A percentile compares a stretch with the other conserved stretches of the same genome.
These are phyloP conservation scores for Colletotrichum tabaci DNA, from an alignment of 2,329 filamentous ascomycete species.

Conservation along the genomic window DNA sequence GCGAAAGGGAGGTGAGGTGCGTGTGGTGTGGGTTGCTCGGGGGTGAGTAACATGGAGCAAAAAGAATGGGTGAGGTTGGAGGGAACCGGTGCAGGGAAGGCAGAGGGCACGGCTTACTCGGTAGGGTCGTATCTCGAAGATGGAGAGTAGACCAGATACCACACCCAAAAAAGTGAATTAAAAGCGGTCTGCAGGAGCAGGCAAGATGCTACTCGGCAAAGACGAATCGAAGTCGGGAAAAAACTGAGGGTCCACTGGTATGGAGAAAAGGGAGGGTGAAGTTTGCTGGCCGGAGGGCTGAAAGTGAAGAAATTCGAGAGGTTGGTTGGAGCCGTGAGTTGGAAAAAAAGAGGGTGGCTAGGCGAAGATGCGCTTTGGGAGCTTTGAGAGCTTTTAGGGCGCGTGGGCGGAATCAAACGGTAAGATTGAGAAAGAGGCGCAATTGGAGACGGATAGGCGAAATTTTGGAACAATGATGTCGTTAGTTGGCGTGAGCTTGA, in stretches of 20 bases:
- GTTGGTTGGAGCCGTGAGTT: slow-evolving; percentile 22
- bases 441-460: slow-evolving; percentile 14
- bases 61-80: slow-evolving; percentile 39
- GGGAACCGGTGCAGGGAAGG: slow-evolving; percentile 9
- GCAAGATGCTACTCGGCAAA: slow-evolving; percentile 34
- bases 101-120: slow-evolving; percentile 33
- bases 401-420: slow-evolving; percentile 27
- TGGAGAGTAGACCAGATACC: slow-evolving; percentile 31
- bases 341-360: slow-evolving; percentile 41
- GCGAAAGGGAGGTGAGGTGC: slow-evolving; percentile 25
- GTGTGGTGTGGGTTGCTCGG: slow-evolving; percentile 30
- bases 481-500: slow-evolving; percentile 2
- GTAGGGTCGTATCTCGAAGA: slow-evolving; percentile 39
- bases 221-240: slow-evolving; percentile 25
- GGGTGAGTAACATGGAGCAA: slow-evolving; percentile 27
- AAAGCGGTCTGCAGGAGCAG: slow-evolving; percentile 38
- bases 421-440: slow-evolving; percentile 29
- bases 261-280: not conserved
- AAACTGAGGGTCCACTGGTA: slow-evolving; percentile 13
- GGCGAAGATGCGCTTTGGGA: slow-evolving; percentile 36
- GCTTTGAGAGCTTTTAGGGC: slow-evolving; percentile 18
- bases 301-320: slow-evolving; percentile 38
- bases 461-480: slow-evolving; percentile 6
- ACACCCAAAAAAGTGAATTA: slow-evolving; percentile 32
- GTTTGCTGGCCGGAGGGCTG: slow-evolving; percentile 11